phyloP scores from a whole-genome alignment of 1,284 basidiomycete species.

The Cystobasidium pallidum region DNA sequence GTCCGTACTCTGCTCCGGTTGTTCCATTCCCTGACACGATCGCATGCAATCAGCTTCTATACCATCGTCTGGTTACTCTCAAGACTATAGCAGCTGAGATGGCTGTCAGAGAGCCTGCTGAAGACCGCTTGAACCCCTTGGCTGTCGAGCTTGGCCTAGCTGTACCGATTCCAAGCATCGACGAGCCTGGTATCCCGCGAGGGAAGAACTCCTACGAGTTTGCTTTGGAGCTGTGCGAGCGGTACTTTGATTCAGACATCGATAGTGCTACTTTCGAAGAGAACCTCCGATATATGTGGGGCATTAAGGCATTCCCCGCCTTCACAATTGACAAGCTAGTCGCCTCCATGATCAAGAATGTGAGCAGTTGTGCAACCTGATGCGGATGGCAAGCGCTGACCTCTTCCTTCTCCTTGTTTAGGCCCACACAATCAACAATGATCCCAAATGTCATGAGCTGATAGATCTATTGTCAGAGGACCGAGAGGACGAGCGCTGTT shows the following conservation, averaged over 20 bases:
- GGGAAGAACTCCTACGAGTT: conserved; percentile 77
- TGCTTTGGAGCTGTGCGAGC: conserved; percentile 85
- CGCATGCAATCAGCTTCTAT: conserved; percentile 68
- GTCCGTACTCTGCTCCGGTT: conserved; percentile 6
- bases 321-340: conserved; percentile 56
- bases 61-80: conserved; percentile 78
- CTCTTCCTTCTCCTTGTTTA: conserved; percentile 52
- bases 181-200: conserved; percentile 52
- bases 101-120: conserved; percentile 50
- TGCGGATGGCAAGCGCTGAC: not conserved
- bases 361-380: conserved; percentile 17
- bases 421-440: conserved; percentile 77
- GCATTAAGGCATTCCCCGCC: conserved; percentile 74
- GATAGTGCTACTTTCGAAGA: conserved; percentile 93
- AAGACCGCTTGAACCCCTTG: conserved; percentile 61
- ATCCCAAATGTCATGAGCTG: conserved; percentile 81
- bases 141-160: conserved; percentile 61
- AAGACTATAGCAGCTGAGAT: conserved; percentile 68
- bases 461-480: conserved; percentile 78
- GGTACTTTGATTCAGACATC: conserved; percentile 88
- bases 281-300: conserved; percentile 95
- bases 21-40: conserved; percentile 39
- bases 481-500: conserved; percentile 61
- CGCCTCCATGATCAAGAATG: conserved; percentile 51
- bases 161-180: conserved; percentile 48